phyloP scores from a whole-genome alignment of 805 yeast genomes.

The Kurtzmaniella fragi region DNA sequence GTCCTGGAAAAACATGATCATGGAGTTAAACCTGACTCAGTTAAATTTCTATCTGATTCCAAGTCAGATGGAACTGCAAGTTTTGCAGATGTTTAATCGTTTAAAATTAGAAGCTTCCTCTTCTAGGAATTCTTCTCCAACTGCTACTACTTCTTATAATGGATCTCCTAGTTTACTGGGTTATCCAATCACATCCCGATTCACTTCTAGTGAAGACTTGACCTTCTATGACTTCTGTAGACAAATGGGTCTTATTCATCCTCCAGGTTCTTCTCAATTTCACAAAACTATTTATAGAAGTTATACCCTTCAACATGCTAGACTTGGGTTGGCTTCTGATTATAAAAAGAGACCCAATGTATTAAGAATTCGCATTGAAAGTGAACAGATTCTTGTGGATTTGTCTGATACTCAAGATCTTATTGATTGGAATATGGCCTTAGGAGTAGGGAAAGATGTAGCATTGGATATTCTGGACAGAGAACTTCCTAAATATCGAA shows the following conservation, averaged over 20 bases:
- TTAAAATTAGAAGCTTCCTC: constrained; percentile 8
- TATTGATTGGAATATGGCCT: constrained; percentile 72
- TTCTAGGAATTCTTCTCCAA: constrained; percentile 1
- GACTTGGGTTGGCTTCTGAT: constrained; percentile 81
- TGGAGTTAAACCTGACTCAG: constrained; percentile 85
- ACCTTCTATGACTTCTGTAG: constrained; percentile 22
- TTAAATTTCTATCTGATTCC: constrained; percentile 57
- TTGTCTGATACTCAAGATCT: constrained; percentile 60
- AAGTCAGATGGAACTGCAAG: constrained; percentile 21
- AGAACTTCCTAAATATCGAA: constrained; percentile 68
- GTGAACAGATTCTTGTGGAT: constrained; percentile 71
- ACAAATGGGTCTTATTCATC: constrained; percentile 10
- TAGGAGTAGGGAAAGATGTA: constrained; percentile 74
- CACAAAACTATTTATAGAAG: constrained; percentile 45
- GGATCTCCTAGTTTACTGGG: not conserved
- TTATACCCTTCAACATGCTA: constrained; percentile 79
- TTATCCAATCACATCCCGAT: constrained; percentile 8
- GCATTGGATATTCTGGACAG: constrained; percentile 72
- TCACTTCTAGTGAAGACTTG: constrained; percentile 22
- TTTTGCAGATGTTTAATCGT: constrained; percentile 7
- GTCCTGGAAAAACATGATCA: constrained; percentile 63
- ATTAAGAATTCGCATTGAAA: constrained; percentile 72
- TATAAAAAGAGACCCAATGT: constrained; percentile 67
- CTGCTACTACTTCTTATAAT: not conserved
- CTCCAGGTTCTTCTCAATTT: not conserved